Evolutionary conservation across 495 filamentous ascomycete species (phyloP).

Genomic region (Chlorociboria aeruginascens): DNA sequence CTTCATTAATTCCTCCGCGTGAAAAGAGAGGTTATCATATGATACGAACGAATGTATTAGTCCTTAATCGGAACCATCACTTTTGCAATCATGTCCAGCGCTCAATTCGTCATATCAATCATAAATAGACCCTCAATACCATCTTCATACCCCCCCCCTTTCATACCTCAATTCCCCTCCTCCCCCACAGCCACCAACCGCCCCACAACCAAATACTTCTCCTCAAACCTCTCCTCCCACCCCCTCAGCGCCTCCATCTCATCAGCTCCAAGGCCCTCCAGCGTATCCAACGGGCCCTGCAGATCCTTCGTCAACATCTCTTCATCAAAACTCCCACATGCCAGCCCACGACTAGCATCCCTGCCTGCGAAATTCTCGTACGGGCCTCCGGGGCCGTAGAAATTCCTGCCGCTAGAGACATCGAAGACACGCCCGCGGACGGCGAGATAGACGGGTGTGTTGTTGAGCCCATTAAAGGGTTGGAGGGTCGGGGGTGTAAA

Average conservation of each 20-base stretch:
- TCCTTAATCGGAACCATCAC: too few species aligned
- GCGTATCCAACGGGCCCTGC: slow-evolving; percentile 70
- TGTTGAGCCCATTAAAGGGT: slow-evolving; percentile 74
- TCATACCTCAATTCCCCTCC: slow-evolving; percentile 41
- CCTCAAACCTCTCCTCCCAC: slow-evolving; percentile 86
- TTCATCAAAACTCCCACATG: slow-evolving; percentile 87
- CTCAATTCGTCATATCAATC: too few species aligned
- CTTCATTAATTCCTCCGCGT: too few species aligned
- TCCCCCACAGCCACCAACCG: slow-evolving; percentile 52
- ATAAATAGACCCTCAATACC: too few species aligned
- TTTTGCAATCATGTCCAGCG: too few species aligned
- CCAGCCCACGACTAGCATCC: slow-evolving; percentile 85
- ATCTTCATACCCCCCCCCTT: neutral
- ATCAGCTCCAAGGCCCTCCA: slow-evolving; percentile 61
- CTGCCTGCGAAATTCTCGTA: slow-evolving; percentile 82
- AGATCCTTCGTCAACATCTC: slow-evolving; percentile 93
- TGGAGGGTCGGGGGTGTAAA: slow-evolving; percentile 80
- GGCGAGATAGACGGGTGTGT: slow-evolving; percentile 72
- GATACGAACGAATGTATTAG: too few species aligned
- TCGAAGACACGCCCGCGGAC: slow-evolving; percentile 92
- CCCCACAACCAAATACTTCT: slow-evolving; percentile 94
- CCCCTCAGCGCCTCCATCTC: slow-evolving; percentile 73
- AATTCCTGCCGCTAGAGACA: slow-evolving; percentile 58
- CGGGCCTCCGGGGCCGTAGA: slow-evolving; percentile 81
- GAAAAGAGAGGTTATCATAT: too few species aligned